Evolutionary conservation across 768 basidiomycete species (phyloP), one percentile per base, ranked within the genome.

Genomic region (Kwoniella mangroviensis): DNA sequence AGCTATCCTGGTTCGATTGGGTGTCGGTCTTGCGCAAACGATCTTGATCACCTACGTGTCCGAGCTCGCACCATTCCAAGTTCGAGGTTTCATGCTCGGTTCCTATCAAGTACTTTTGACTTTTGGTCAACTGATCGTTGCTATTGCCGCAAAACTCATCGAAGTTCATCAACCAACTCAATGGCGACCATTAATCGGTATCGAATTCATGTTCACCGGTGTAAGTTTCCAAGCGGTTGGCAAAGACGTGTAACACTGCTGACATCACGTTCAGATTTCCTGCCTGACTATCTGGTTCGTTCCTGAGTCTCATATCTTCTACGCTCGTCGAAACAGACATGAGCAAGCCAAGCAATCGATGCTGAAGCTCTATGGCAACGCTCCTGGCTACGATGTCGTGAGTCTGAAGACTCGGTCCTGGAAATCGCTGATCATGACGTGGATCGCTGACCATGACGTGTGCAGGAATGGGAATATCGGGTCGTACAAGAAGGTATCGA

Each of bases 171-270:
- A 62, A 19, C 67, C 67, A 3, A 65, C 41, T 13, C 17, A 66
- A 26, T 75, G 71, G 71, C n/a, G 67, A 60, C 71, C 74, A 4
- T 26, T 70, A 17, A 68, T 75, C 64, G 71, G n/a, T 24, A 57
- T 65, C 26, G 71, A 75, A 55, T 75, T 72, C 61, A 34, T 73
- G n/a, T 69, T 75, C 65, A 73, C 68, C 68, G 74, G 74, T 21
- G 69, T 73, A 45, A 63, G 71, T 66, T 10, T 17, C 28, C 17
- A 12, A 17, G 19, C 17, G 11, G 5, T 40, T 34, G 26, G 22
- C 40, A 42, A 51, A 54, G n/a, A 43, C n/a, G 22, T 24, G 40
- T 9, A 62, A 13, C 13, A 9, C 13, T 56, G 41, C 63, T 65
- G 13, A 74, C 59, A 41, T 56, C 51, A 34, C 67, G 55, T 55